Evolutionary conservation across 2,329 filamentous ascomycete species (phyloP), one percentile per base, ranked within the genome.

Genomic region (Trichophyton rubrum): DNA sequence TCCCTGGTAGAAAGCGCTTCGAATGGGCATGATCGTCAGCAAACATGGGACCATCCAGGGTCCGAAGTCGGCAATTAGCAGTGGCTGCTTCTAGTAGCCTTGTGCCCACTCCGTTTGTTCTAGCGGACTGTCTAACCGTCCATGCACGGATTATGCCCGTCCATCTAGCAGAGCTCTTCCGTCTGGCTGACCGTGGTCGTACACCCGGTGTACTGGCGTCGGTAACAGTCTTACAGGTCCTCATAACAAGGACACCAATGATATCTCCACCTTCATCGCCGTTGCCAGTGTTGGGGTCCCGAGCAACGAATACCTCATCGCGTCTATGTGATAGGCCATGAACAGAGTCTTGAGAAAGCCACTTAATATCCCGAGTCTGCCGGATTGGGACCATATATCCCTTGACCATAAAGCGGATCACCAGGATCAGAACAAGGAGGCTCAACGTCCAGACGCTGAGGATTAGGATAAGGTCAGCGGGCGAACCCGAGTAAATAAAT

Each of bases 11-110:
- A 2, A 89, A 70, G 70, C 82, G 80, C 62, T 74, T 74, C 64
- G 85, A 84, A 80, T 92, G 90, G 51, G 88, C 89, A 77, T 95
- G 90, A 65, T 88, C 83, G 59, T 79, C 76, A 5, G 87, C 88
- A 71, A 95, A 95, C 61, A 84, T 79, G 1, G 82, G 83, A 38
- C 83, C 84, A 62, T 82, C 82, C 47, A 88, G 88, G 61, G 86
- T 86, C 68, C 81, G 82, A 72, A 85, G 84, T 66, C 82, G 81
- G 62, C 87, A 86, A 60, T 86, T 71, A 61, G 79, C 79, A 1
- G 91, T 84, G 1, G 87, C 89, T 66, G 88, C 86, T 66, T 86
- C 82, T 56, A 96, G 77, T 67, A 96, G 74, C 35, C 85, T 85
- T 45, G 77, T 79, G 2, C 90, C 90, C 24, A 95, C 78, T 0